Base-by-base conservation (phyloP, 2,329 filamentous ascomycete genomes). In the Ophiostoma pallidulum region DNA sequence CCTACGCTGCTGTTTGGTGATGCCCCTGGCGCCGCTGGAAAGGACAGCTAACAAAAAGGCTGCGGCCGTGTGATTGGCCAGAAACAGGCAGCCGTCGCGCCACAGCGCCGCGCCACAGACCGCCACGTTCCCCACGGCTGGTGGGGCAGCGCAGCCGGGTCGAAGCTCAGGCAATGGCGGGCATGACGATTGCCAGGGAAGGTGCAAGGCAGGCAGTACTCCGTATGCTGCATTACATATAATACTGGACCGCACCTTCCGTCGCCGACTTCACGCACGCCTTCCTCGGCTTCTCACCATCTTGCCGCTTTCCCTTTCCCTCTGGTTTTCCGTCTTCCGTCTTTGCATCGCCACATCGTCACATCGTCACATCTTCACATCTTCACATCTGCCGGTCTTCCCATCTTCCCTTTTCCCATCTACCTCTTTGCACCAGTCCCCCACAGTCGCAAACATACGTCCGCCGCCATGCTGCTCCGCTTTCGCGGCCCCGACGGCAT, bases 401-500 rank as follows among this genome's bases (percentile, higher is more conserved):
- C n/a, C n/a, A n/a, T n/a, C n/a, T n/a, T n/a, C n/a, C n/a, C n/a
- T n/a, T n/a, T n/a, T n/a, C n/a, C n/a, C n/a, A n/a, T n/a, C n/a
- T n/a, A n/a, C n/a, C n/a, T n/a, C n/a, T n/a, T n/a, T n/a, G n/a
- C n/a, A n/a, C n/a, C n/a, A n/a, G n/a, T n/a, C n/a, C n/a, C n/a
- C n/a, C n/a, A n/a, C n/a, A n/a, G n/a, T n/a, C n/a, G n/a, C n/a
- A n/a, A n/a, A n/a, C 14, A 26, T 14, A 26, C 16, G 22, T 9
- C 43, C 47, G 56, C 61, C 62, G 68, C 62, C 54, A 95, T 95
- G 80, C 75, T 95, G 60, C 73, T 96, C 48, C 80, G 90, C 65
- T 86, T 95, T 57, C 83, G 90, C 59, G 89, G 89, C 63, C 88
- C 86, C 54, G 89, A 96, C 70, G 92, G 92, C 70, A 92, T 92